These are phyloP conservation scores for Fusarium sp. DNA, from an alignment of 2,329 filamentous ascomycete genomes.

Conservation along the genomic window DNA sequence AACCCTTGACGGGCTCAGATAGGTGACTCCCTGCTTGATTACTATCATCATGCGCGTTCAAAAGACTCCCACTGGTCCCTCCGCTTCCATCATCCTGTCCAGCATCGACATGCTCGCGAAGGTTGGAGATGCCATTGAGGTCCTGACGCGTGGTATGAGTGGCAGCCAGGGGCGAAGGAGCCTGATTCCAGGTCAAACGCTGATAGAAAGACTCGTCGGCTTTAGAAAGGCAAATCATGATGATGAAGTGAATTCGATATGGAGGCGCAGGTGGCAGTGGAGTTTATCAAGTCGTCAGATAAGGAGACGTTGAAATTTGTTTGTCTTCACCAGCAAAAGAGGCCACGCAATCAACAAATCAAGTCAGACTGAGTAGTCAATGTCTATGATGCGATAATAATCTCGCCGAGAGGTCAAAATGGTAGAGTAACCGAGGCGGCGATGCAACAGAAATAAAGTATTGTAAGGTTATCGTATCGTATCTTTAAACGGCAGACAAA, in stretches of 20 bases:
- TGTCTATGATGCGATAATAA: slow-evolving; percentile 13
- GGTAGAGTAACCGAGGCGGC: slow-evolving; percentile 1
- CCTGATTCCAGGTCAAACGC: slow-evolving; percentile 69
- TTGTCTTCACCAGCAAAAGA: slow-evolving; percentile 17
- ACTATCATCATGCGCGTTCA: slow-evolving; percentile 49
- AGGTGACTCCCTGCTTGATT: slow-evolving; percentile 42
- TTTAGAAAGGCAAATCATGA: slow-evolving; percentile 69
- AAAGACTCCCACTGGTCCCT: slow-evolving; percentile 41
- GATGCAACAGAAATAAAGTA: slow-evolving; percentile 21
- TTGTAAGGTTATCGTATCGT: background rate
- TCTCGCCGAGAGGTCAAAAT: background rate
- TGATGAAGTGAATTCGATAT: slow-evolving; percentile 1
- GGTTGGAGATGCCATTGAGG: slow-evolving; percentile 69
- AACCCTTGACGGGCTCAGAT: slow-evolving; percentile 33
- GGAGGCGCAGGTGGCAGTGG: background rate
- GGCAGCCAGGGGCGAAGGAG: slow-evolving; percentile 64
- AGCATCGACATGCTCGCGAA: slow-evolving; percentile 60
- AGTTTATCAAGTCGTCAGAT: background rate
- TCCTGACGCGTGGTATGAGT: slow-evolving; percentile 69
- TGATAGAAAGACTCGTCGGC: slow-evolving; percentile 65
- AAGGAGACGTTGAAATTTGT: slow-evolving; percentile 17
- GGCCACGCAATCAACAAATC: slow-evolving; percentile 25
- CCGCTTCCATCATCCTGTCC: slow-evolving; percentile 53
- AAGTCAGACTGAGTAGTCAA: slow-evolving; percentile 16
- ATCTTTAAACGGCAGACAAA: slow-evolving; percentile 34